phyloP scores from a whole-genome alignment of 176 grass and related monocot genomes.

The Tillandsia fasciculata region DNA sequence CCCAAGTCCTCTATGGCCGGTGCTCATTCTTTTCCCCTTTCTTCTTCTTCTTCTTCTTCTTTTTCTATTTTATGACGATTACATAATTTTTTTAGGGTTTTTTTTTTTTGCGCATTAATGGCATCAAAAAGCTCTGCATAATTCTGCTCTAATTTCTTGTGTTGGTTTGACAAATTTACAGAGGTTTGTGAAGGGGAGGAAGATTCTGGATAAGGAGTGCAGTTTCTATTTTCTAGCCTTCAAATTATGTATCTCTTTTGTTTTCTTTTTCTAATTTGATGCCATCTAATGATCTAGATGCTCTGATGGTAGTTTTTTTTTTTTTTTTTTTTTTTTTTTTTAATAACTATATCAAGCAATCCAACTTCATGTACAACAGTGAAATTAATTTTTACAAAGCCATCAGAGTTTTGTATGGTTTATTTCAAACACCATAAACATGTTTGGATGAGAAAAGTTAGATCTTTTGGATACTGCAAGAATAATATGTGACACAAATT shows the following conservation, averaged over 20 bases:
- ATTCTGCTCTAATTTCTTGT: background rate
- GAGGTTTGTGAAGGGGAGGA: too few species aligned
- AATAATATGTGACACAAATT: too few species aligned
- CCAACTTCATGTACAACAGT: background rate
- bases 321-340: background rate
- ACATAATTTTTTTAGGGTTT: too few species aligned
- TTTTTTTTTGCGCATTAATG: too few species aligned
- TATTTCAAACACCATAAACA: background rate
- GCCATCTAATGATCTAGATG: background rate
- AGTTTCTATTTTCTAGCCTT: too few species aligned
- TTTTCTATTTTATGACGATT: background rate
- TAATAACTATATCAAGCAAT: background rate
- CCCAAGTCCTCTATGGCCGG: constrained; percentile 38
- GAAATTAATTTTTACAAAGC: background rate
- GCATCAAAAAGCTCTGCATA: background rate
- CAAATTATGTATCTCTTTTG: too few species aligned
- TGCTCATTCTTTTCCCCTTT: constrained; percentile 1
- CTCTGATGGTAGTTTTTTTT: constrained; percentile 10
- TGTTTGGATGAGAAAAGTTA: too few species aligned
- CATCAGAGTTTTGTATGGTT: background rate
- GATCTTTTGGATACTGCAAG: too few species aligned
- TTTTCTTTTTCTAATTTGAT: too few species aligned
- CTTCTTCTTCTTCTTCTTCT: background rate
- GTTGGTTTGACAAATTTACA: background rate
- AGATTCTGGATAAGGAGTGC: too few species aligned